Evolutionary conservation across 2,329 filamentous ascomycete genomes (phyloP).

Genomic region (Davidsoniella eucalypti): DNA sequence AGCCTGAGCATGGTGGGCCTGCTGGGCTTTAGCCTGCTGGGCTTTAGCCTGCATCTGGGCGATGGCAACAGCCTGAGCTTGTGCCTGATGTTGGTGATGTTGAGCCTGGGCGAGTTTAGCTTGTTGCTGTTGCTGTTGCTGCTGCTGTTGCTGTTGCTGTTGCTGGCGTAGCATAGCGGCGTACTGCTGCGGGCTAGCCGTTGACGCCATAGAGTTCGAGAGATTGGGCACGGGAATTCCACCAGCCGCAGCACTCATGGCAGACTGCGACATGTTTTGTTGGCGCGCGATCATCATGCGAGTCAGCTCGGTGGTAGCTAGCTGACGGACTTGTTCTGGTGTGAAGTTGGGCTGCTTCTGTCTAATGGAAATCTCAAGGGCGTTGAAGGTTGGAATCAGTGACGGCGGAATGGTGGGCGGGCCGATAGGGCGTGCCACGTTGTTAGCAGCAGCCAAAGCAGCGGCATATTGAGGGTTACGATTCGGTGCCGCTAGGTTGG

Average conservation of each 20-base stretch:
- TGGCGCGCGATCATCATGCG: slow-evolving; percentile 31
- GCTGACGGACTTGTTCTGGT: slow-evolving; percentile 31
- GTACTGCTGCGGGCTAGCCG: slow-evolving; percentile 41
- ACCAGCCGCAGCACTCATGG: slow-evolving; percentile 39
- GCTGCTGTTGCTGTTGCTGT: slow-evolving; percentile 22
- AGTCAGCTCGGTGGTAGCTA: slow-evolving; percentile 34
- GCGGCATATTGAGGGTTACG: slow-evolving; percentile 3
- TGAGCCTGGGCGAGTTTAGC: slow-evolving; percentile 20
- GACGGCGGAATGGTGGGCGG: slow-evolving; percentile 8
- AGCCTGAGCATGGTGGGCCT: slow-evolving; percentile 7
- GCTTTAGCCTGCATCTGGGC: slow-evolving; percentile 5
- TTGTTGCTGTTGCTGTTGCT: slow-evolving; percentile 26
- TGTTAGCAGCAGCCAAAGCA: slow-evolving; percentile 1
- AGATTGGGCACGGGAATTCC: slow-evolving; percentile 30
- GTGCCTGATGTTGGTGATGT: slow-evolving; percentile 12
- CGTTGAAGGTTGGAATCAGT: slow-evolving; percentile 19
- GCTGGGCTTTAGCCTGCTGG: slow-evolving; percentile 10
- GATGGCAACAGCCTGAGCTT: slow-evolving; percentile 16
- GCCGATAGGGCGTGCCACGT: slow-evolving; percentile 15
- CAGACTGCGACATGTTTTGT: slow-evolving; percentile 27
- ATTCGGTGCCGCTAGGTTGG: slow-evolving; percentile 10
- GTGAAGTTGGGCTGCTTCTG: slow-evolving; percentile 34
- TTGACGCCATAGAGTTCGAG: slow-evolving; percentile 30
- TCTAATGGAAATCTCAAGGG: slow-evolving; percentile 35
- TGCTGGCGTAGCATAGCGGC: slow-evolving; percentile 41